A percentile compares a stretch with the other conserved stretches of the same genome.
phyloP scores from a whole-genome alignment of 345 rosid species.

The Citrus trifoliata region DNA sequence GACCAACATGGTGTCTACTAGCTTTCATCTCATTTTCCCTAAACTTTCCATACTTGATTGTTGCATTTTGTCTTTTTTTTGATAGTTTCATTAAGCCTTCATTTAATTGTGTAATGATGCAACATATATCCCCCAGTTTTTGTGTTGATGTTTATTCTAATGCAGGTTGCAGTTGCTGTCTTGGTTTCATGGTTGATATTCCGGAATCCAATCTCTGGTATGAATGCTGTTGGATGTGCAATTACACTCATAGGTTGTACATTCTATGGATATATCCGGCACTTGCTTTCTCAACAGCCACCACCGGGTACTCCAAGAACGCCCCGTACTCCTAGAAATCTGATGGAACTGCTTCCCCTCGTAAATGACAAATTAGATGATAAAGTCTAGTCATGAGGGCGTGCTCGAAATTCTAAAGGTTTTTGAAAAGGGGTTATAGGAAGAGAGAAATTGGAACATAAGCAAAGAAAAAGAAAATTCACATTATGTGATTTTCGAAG shows the following conservation, averaged over 20 bases:
- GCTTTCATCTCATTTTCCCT: neutral
- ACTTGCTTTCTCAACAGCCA: conserved; percentile 71
- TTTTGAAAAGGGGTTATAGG: conserved; percentile 2
- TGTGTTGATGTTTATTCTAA: neutral
- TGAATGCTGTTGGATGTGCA: conserved; percentile 94
- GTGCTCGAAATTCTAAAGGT: conserved; percentile 2
- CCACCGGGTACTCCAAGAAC: conserved; percentile 85
- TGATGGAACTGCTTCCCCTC: conserved; percentile 82
- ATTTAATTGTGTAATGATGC: neutral
- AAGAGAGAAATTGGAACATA: neutral
- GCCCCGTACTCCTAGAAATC: conserved; percentile 76
- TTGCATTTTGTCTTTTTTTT: neutral
- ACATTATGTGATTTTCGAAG: conserved; percentile 2
- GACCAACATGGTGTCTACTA: neutral
- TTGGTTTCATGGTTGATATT: conserved; percentile 91
- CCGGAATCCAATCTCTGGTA: conserved; percentile 76
- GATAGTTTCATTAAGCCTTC: no score
- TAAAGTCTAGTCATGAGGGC: conserved; percentile 43
- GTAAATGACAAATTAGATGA: conserved; percentile 91
- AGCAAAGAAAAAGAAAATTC: no score
- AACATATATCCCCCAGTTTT: neutral
- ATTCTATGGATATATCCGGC: conserved; percentile 91
- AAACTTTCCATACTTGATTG: neutral
- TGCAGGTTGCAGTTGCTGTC: conserved; percentile 96
- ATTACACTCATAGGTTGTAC: conserved; percentile 93